phyloP scores from a whole-genome alignment of 352 stramenopile species.

The Stramenopiles sp. region DNA sequence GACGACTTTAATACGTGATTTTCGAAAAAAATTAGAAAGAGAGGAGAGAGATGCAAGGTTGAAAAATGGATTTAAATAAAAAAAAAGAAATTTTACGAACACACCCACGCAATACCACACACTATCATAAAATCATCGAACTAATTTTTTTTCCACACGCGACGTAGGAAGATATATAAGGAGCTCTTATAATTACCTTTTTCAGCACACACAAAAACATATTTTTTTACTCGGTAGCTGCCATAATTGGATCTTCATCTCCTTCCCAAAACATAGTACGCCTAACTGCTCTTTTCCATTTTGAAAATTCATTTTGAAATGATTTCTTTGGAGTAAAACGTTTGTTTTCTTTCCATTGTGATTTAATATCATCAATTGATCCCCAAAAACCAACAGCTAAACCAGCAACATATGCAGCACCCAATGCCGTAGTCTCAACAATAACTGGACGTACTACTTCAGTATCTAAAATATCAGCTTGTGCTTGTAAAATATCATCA shows the following conservation, averaged over 20 bases:
- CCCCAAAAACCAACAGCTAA: slow-evolving; percentile 88
- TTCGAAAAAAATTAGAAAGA: not conserved
- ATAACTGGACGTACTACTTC: slow-evolving; percentile 73
- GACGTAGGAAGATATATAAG: no score
- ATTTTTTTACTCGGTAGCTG: not conserved
- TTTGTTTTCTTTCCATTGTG: slow-evolving; percentile 46
- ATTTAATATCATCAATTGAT: slow-evolving; percentile 48
- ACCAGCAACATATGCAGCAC: slow-evolving; percentile 84
- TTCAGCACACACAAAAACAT: no score
- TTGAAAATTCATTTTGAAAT: slow-evolving; percentile 24
- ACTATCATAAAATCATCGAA: no score
- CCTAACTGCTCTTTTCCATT: slow-evolving; percentile 55
- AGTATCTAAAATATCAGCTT: slow-evolving; percentile 81
- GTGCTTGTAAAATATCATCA: slow-evolving; percentile 92
- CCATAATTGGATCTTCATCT: slow-evolving; percentile 4
- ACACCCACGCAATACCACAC: not conserved
- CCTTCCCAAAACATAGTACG: slow-evolving; percentile 55
- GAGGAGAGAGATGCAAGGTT: not conserved
- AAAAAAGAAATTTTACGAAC: not conserved
- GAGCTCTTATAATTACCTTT: no score
- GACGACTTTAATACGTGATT: not conserved
- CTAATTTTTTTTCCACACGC: no score
- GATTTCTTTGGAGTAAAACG: slow-evolving; percentile 50
- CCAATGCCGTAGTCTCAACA: slow-evolving; percentile 88
- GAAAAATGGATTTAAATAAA: not conserved